phyloP scores from a whole-genome alignment of 768 basidiomycete species.

The Paxillus ammoniavirescens region DNA sequence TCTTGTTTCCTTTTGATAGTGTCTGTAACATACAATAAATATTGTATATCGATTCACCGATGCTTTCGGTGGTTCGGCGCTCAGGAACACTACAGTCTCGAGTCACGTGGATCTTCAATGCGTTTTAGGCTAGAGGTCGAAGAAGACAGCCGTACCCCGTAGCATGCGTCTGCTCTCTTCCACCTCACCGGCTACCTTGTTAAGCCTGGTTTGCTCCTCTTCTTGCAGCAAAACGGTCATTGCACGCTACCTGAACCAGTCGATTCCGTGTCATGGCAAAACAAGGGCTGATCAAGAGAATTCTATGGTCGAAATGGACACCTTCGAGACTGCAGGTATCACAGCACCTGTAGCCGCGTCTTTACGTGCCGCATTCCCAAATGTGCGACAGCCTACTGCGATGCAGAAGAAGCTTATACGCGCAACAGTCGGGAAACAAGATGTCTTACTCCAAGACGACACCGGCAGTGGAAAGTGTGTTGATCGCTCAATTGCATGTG shows the following conservation, averaged over 20 bases:
- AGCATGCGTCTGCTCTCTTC: constrained; percentile 25
- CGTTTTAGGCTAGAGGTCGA: too few relatives aligned
- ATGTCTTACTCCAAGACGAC: constrained; percentile 64
- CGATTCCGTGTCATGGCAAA: constrained; percentile 16
- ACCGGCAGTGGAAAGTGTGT: constrained; percentile 83
- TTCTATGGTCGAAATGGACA: not conserved
- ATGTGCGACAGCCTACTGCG: constrained; percentile 53
- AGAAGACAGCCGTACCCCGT: too few relatives aligned
- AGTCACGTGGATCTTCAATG: too few relatives aligned
- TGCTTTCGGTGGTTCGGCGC: too few relatives aligned
- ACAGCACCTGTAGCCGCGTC: constrained; percentile 46
- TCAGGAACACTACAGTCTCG: too few relatives aligned
- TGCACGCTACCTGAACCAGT: constrained; percentile 28
- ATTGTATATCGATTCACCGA: not conserved
- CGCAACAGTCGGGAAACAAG: constrained; percentile 52
- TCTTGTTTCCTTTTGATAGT: not conserved
- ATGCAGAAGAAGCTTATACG: constrained; percentile 62
- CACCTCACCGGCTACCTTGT: not conserved
- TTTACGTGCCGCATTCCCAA: constrained; percentile 59
- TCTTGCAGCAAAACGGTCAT: constrained; percentile 19
- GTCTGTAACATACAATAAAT: constrained; percentile 12
- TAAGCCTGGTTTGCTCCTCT: constrained; percentile 13
- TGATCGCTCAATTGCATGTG: not conserved
- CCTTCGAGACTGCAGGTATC: constrained; percentile 57
- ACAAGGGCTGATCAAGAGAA: constrained; percentile 2